phyloP scores from a whole-genome alignment of 768 basidiomycete genomes.

The Pilatotrama ljubarskyi region DNA sequence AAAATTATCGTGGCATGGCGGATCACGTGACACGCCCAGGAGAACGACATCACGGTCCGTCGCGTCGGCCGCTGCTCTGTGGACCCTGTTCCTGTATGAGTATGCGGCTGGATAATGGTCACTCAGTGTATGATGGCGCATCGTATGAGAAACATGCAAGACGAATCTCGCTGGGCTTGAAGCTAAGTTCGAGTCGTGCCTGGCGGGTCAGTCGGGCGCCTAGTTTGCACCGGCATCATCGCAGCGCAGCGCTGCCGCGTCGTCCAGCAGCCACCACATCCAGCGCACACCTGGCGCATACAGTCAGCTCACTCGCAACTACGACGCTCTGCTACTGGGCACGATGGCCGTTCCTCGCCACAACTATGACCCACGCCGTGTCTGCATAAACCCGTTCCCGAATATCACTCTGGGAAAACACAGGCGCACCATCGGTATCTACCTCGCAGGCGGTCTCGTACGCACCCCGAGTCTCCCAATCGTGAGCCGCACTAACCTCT shows the following conservation, averaged over 20 bases:
- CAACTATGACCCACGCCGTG: constrained; percentile 82
- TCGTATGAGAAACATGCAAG: too few relatives aligned
- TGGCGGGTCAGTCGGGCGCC: too few relatives aligned
- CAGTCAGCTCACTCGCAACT: too few relatives aligned
- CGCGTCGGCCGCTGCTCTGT: too few relatives aligned
- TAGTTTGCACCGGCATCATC: background rate
- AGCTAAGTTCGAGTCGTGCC: too few relatives aligned
- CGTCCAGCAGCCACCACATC: constrained; percentile 3
- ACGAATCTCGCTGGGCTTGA: too few relatives aligned
- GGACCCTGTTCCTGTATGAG: too few relatives aligned
- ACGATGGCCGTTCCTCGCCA: constrained; percentile 67
- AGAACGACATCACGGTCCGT: too few relatives aligned
- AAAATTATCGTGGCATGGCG: too few relatives aligned
- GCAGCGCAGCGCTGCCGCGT: background rate
- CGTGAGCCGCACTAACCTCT: background rate
- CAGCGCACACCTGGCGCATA: background rate
- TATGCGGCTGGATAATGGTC: too few relatives aligned
- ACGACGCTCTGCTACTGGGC: background rate
- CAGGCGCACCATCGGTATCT: constrained; percentile 82
- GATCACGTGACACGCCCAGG: too few relatives aligned
- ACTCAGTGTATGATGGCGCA: too few relatives aligned
- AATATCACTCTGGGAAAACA: constrained; percentile 72
- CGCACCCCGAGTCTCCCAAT: constrained; percentile 31
- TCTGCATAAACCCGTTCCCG: constrained; percentile 87
- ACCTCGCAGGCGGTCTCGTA: constrained; percentile 89